Percentiles rank a stretch among this genome's conserved stretches.
phyloP scores from a whole-genome alignment of 2,329 filamentous ascomycete genomes.

The Scytalidium sp. region DNA sequence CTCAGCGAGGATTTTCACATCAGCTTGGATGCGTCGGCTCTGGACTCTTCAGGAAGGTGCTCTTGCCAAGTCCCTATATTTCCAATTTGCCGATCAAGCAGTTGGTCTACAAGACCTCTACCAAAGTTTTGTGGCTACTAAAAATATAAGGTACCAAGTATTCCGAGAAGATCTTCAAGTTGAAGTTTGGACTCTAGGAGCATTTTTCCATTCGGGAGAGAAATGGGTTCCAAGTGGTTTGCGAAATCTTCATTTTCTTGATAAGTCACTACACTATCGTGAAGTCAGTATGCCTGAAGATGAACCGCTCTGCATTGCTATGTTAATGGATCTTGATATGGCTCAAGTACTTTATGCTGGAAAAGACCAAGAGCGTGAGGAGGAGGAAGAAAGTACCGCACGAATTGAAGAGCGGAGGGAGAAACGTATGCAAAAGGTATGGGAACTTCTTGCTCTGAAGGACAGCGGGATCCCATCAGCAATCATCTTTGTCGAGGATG shows the following conservation, averaged over 20 bases:
- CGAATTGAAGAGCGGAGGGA: no score
- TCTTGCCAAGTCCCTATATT: constrained; percentile 26
- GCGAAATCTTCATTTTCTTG: constrained; percentile 13
- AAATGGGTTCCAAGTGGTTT: no score
- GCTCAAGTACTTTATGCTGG: constrained; percentile 10
- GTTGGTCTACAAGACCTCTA: constrained; percentile 14
- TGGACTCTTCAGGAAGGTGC: constrained; percentile 41
- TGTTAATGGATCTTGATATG: constrained; percentile 23
- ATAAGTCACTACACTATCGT: constrained; percentile 24
- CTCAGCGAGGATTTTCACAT: constrained; percentile 29
- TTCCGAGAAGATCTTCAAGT: no score
- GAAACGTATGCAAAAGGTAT: constrained; percentile 21
- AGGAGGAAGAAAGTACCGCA: no score
- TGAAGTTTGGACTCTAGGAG: no score
- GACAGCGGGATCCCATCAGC: constrained; percentile 14
- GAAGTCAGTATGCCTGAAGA: constrained; percentile 27
- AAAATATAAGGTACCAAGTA: no score
- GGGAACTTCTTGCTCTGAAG: constrained; percentile 17
- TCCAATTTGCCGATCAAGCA: constrained; percentile 31
- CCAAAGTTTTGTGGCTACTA: no score
- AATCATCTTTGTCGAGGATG: constrained; percentile 23
- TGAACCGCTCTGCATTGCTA: constrained; percentile 28
- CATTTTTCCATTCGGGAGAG: no score
- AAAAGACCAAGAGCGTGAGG: constrained; percentile 7
- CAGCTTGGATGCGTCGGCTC: constrained; percentile 35